Evolutionary conservation across 768 basidiomycete species (phyloP).

Genomic region (Termitomyces bulborhizus): DNA sequence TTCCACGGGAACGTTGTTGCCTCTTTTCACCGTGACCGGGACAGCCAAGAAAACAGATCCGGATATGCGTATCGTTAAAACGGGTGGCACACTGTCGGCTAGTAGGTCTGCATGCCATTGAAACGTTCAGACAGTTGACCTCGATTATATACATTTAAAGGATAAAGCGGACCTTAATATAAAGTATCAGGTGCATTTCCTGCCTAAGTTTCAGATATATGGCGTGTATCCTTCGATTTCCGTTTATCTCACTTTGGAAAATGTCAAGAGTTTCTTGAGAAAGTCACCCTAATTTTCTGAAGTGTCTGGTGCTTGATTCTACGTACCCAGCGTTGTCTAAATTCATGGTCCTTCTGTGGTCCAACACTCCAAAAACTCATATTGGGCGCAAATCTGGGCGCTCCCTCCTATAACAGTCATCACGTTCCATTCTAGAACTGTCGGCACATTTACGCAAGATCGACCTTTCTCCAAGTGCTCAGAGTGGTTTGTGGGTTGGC

Average conservation of each 20-base stretch:
- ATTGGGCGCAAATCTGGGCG: conserved; percentile 14
- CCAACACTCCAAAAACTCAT: conserved; percentile 42
- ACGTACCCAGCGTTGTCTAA: conserved; percentile 41
- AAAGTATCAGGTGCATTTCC: conserved; percentile 20
- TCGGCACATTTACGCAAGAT: conserved; percentile 23
- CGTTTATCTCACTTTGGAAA: too few species aligned
- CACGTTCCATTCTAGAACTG: conserved; percentile 26
- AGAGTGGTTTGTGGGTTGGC: conserved; percentile 11
- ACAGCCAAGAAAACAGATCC: conserved; percentile 41
- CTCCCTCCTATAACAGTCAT: conserved; percentile 32
- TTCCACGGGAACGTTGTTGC: conserved; percentile 48
- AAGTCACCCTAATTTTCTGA: too few species aligned
- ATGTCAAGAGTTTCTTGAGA: too few species aligned
- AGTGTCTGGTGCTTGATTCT: neutral
- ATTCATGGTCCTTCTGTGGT: conserved; percentile 44
- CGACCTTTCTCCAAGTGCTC: conserved; percentile 12
- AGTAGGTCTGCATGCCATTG: neutral
- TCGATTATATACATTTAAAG: conserved; percentile 26
- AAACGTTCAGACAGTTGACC: conserved; percentile 20
- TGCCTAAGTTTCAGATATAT: conserved; percentile 26
- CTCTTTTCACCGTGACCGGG: conserved; percentile 39
- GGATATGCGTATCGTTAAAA: conserved; percentile 59
- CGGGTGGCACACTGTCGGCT: conserved; percentile 20
- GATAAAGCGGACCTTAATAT: conserved; percentile 29
- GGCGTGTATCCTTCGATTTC: conserved; percentile 15